These are phyloP conservation scores for Penicillium flavigenum DNA, from an alignment of 495 filamentous ascomycete species.

Conservation along the genomic window DNA sequence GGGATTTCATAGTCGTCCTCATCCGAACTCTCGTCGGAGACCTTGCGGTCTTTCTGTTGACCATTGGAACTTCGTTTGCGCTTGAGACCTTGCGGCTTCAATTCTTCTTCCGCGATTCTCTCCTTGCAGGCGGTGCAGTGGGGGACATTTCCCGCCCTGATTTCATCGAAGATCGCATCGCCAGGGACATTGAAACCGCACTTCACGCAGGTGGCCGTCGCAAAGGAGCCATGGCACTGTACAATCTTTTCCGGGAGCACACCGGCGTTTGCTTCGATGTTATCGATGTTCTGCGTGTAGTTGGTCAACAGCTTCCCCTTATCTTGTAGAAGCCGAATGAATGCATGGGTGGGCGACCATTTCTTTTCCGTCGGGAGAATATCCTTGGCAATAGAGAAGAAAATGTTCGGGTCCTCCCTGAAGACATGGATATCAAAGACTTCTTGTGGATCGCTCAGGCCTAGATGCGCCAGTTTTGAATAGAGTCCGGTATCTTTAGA, in stretches of 20 bases:
- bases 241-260: slow-evolving; percentile 81
- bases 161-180: slow-evolving; percentile 71
- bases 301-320: slow-evolving; percentile 91
- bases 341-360: slow-evolving; percentile 88
- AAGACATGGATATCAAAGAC: slow-evolving; percentile 91
- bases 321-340: slow-evolving; percentile 91
- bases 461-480: slow-evolving; percentile 72
- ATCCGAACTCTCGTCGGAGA: slow-evolving; percentile 62
- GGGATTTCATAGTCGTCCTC: slow-evolving; percentile 72
- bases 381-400: slow-evolving; percentile 89
- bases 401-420: slow-evolving; percentile 80
- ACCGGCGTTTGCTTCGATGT: slow-evolving; percentile 86
- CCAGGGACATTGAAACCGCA: slow-evolving; percentile 75
- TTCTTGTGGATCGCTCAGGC: slow-evolving; percentile 83
- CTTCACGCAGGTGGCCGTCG: slow-evolving; percentile 84
- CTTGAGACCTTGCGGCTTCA: slow-evolving; percentile 57
- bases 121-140: slow-evolving; percentile 51
- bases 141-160: slow-evolving; percentile 68
- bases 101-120: slow-evolving; percentile 40
- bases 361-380: slow-evolving; percentile 75
- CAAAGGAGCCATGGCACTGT: slow-evolving; percentile 95
- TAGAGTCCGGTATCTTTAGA: slow-evolving; percentile 66
- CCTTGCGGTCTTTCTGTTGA: slow-evolving; percentile 51
- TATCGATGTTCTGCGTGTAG: slow-evolving; percentile 99
- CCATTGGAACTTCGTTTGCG: slow-evolving; percentile 72